Conservation (phyloP, 257 asterid genomes). For the Solanum clarkiae region DNA sequence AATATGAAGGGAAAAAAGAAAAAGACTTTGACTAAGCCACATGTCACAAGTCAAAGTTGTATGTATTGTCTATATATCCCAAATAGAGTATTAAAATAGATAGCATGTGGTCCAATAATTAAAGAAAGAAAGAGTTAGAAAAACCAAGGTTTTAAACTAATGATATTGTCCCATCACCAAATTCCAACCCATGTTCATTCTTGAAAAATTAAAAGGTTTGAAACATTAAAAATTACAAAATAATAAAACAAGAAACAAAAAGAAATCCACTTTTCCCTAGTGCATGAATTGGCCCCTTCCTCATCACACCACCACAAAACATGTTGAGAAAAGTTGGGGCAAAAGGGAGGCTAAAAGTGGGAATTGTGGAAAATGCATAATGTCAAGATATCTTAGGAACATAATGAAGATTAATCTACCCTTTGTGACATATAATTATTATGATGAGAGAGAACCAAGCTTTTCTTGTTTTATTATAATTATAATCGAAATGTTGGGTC, state of each 20-base stretch:
- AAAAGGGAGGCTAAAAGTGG: constrained; percentile 35
- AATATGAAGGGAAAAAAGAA: background rate
- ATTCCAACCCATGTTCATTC: constrained; percentile 15
- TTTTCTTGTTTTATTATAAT: background rate
- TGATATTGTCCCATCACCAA: constrained; percentile 34
- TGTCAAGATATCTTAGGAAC: constrained; percentile 1
- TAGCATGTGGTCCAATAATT: background rate
- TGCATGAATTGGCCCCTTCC: constrained; percentile 20
- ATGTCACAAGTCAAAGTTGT: background rate
- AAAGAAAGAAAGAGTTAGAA: background rate
- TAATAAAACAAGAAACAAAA: background rate
- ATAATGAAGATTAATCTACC: background rate
- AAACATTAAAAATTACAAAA: background rate
- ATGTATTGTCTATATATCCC: background rate
- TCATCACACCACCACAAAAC: constrained; percentile 20
- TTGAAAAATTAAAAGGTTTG: constrained; percentile 1
- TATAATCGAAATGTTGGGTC: background rate
- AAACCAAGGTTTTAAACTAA: constrained; percentile 13
- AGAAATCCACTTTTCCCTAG: constrained; percentile 6
- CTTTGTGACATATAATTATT: background rate
- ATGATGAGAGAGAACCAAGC: background rate
- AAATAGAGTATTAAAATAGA: background rate
- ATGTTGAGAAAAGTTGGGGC: constrained; percentile 53
- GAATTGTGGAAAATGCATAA: background rate
- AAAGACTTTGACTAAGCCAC: background rate